Evolutionary conservation across 257 asterid genomes (phyloP), one percentile per base, ranked within the genome.

Genomic region (Asclepias syriaca): DNA sequence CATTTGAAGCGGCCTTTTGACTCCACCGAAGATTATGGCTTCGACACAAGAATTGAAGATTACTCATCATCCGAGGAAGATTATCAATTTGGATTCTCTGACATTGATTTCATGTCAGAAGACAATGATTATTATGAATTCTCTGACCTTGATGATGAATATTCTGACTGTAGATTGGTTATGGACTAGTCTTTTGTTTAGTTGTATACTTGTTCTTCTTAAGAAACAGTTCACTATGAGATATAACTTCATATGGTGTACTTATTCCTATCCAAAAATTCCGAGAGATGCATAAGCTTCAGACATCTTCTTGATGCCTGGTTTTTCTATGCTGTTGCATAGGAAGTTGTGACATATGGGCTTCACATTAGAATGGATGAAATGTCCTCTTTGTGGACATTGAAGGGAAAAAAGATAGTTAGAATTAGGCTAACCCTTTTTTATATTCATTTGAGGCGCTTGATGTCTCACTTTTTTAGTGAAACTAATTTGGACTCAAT

Each of bases 1-100:
- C 27, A 27, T 21, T n/a, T 75, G 69, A 75, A 48, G 65, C 50
- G 37, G 67, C 74, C 65, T 53, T 21, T 8, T 8, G 37, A 70
- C 51, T 70, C 65, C 13, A 34, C 63, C 4, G 74, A 70, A n/a
- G 61, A 51, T 29, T 70, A 37, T 70, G 74, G 61, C 6, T 32
- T 37, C 21, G 74, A 70, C 15, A 12, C 65, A 18, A 27, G 2
- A 22, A 54, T 70, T 32, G 65, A 70, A 19, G 74, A 70, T 70
- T 34, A 32, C 54, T 65, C 53, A 54, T 70, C 74, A 55, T 69
- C 65, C 18, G 65, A 54, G 11, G 73, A 69, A 69, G 73, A 70
- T 37, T 27, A n/a, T 22, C 53, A 65, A 0, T 54, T 55, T 21
- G 49, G 74, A 12, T 37, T 70, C 51, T 54, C 74, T 3, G 74